Conservation (phyloP, 2,329 filamentous ascomycete genomes). For the Ceratocystis diversiconidia region DNA sequence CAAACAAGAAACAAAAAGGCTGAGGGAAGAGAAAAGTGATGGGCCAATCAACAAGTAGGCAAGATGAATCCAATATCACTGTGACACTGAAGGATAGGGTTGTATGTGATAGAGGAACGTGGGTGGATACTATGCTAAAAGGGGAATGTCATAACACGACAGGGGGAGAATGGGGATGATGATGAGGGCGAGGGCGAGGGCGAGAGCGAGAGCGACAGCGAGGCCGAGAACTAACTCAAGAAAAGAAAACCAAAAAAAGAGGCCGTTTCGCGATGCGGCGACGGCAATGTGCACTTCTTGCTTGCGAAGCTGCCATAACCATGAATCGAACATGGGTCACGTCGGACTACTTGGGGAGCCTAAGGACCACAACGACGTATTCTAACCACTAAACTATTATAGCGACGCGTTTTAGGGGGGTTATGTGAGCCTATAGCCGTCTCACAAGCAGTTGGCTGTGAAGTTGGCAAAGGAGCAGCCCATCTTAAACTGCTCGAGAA, state of each 20-base stretch:
- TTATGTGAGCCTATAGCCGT: neutral
- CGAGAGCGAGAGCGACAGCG: neutral
- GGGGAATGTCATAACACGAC: neutral
- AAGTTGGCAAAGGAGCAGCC: neutral
- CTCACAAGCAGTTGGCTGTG: neutral
- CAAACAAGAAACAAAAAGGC: conserved; percentile 2
- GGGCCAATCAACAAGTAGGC: neutral
- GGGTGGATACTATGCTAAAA: neutral
- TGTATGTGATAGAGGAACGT: too few relatives aligned
- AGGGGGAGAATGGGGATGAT: neutral
- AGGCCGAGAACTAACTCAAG: neutral
- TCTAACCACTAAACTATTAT: conserved; percentile 17
- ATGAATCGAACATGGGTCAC: conserved; percentile 18
- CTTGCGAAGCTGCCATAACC: conserved; percentile 7
- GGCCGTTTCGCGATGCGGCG: neutral
- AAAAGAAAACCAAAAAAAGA: neutral
- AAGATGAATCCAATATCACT: too few relatives aligned
- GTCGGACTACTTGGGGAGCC: neutral
- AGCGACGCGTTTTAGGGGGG: neutral
- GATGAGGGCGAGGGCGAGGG: neutral
- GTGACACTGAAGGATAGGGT: too few relatives aligned
- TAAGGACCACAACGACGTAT: conserved; percentile 13
- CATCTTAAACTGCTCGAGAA: too few relatives aligned
- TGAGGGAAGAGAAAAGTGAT: neutral
- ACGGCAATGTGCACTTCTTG: too few relatives aligned